These are phyloP conservation scores for Hymenoscyphus linearis DNA, from an alignment of 2,329 filamentous ascomycete species.

Conservation along the genomic window DNA sequence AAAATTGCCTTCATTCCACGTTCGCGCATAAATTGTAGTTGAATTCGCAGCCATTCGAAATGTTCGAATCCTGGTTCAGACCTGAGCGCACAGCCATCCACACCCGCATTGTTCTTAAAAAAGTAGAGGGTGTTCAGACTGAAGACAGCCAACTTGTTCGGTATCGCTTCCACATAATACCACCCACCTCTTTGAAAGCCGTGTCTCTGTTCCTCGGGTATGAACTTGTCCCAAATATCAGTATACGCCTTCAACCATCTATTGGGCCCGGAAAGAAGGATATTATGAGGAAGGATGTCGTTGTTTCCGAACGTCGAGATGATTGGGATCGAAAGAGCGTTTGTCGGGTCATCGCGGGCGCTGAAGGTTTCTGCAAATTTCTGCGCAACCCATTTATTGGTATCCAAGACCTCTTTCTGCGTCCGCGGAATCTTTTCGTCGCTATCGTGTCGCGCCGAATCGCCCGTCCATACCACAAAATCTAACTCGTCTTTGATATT, in stretches of 20 bases:
- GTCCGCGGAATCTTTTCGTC: conserved; percentile 76
- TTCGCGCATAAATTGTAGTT: conserved; percentile 75
- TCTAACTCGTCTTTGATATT: conserved; percentile 76
- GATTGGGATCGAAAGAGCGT: conserved; percentile 68
- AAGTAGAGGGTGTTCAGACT: conserved; percentile 97
- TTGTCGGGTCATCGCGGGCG: conserved; percentile 46
- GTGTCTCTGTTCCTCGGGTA: conserved; percentile 88
- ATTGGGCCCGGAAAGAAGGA: conserved; percentile 80
- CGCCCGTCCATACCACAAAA: conserved; percentile 90
- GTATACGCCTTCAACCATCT: conserved; percentile 74
- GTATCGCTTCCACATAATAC: conserved; percentile 91
- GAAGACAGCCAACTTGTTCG: conserved; percentile 77
- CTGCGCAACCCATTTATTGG: conserved; percentile 70
- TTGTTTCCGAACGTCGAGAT: conserved; percentile 95
- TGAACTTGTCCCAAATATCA: conserved; percentile 77
- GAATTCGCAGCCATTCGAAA: conserved; percentile 90
- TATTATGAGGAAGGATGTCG: conserved; percentile 95
- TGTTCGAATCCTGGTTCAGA: conserved; percentile 88
- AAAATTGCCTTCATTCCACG: conserved; percentile 91
- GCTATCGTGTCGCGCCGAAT: conserved; percentile 84
- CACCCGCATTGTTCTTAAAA: conserved; percentile 86
- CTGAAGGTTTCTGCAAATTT: conserved; percentile 74
- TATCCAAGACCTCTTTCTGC: conserved; percentile 65
- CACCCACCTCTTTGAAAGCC: conserved; percentile 89
- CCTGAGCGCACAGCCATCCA: conserved; percentile 77